Percentiles rank a stretch among this genome's conserved stretches.
Evolutionary conservation across 495 filamentous ascomycete species (phyloP).

Genomic region (Pseudomonodictys pantanalensis): DNA sequence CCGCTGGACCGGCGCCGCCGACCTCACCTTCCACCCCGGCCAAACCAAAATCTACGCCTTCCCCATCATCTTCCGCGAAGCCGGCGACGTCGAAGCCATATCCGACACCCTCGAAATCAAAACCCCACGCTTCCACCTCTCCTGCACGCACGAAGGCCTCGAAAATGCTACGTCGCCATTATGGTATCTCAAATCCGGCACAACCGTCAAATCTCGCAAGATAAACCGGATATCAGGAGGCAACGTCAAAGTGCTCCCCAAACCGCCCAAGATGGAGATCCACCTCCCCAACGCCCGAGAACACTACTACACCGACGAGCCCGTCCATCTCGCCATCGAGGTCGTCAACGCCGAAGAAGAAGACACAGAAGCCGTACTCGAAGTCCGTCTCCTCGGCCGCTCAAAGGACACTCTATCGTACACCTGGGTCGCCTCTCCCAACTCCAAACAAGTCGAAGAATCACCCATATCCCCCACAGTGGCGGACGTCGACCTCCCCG

Average conservation of each 20-base stretch:
- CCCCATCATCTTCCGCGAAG: conserved; percentile 70
- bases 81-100: conserved; percentile 67
- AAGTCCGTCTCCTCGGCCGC: conserved; percentile 62
- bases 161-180: conserved; percentile 41
- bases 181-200: conserved; percentile 26
- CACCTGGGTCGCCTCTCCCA: conserved; percentile 42
- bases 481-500: conserved; percentile 30
- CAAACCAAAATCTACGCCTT: conserved; percentile 70
- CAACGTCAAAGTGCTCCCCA: conserved; percentile 69
- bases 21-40: conserved; percentile 67
- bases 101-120: conserved; percentile 62
- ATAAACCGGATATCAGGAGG: conserved; percentile 50
- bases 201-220: conserved; percentile 41
- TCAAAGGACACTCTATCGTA: conserved; percentile 52
- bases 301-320: conserved; percentile 82
- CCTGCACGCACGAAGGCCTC: conserved; percentile 54
- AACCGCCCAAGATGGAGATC: conserved; percentile 88
- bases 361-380: conserved; percentile 65
- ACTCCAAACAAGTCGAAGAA: conserved; percentile 41
- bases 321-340: conserved; percentile 62
- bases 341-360: conserved; percentile 83
- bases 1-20: conserved; percentile 53
- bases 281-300: conserved; percentile 56
- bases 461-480: conserved; percentile 36
- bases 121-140: conserved; percentile 66